Base-by-base conservation (phyloP, 2,329 filamentous ascomycete species). In the Rachicladosporium sp. region DNA sequence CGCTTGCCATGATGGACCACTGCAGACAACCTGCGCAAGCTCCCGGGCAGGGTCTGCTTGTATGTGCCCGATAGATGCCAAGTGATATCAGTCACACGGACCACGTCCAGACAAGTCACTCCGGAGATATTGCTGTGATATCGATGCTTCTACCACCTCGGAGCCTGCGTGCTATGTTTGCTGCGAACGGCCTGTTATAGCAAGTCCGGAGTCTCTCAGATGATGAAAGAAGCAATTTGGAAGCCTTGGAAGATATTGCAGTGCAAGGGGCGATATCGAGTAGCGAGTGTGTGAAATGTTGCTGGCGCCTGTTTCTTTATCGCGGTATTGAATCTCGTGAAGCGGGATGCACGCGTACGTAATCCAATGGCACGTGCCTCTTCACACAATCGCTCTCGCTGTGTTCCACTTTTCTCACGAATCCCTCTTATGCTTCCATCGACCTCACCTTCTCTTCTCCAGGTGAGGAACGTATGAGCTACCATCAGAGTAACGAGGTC, bases 1-100 rank as follows among this genome's bases (percentile, higher is more conserved):
- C 35, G 15, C 15, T 19, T 66, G 52, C 47, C 39, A 44, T 53
- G 37, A 23, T 43, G 29, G 31, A 12, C 30, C 13, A 10, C 23
- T 13, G 31, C 31, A 19, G 15, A 19, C 15, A 19, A 19, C 15
- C 15, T 19, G 15, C 15, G 15, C 15, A 19, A 19, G 15, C 15
- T 19, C 15, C 15, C 15, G 15, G 15, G 15, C 15, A 19, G 15
- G 15, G 15, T 19, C 5, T 19, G 15, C 15, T 19, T 19, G 15
- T 19, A 19, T 19, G 15, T 19, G 15, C 15, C 15, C 15, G 15
- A 19, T 19, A 19, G 15, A 19, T 19, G 15, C 15, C 15, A 19
- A 19, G 15, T 19, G 15, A 5, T 19, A 19, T 19, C 15, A 19
- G 15, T 19, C 15, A 19, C 15, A 19, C 15, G 15, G 15, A 3